Conservation (phyloP, 2,329 filamentous ascomycete species). For the Boeremia lycopersici region DNA sequence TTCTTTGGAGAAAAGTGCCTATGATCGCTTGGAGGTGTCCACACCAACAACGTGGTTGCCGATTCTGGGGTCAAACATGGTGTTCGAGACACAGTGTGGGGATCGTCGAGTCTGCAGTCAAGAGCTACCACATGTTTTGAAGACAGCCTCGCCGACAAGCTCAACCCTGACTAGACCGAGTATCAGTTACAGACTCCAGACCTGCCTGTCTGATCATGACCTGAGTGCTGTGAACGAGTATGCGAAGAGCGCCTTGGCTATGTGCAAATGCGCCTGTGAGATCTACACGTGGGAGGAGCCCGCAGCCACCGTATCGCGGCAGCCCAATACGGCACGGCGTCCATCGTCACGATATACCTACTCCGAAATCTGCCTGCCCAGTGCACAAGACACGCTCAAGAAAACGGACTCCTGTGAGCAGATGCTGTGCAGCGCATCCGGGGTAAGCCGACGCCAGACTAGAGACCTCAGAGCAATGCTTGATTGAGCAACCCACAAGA, state of each 20-base stretch:
- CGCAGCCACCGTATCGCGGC: background rate
- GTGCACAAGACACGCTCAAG: slow-evolving; percentile 11
- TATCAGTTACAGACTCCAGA: background rate
- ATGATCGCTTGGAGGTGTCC: background rate
- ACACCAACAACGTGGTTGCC: background rate
- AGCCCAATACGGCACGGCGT: background rate
- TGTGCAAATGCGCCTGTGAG: background rate
- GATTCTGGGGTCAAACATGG: background rate
- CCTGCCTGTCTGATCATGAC: background rate
- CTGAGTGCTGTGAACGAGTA: background rate
- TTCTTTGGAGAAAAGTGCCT: background rate
- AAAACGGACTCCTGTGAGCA: slow-evolving; percentile 3
- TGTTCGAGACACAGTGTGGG: slow-evolving; percentile 19
- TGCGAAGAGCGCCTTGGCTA: background rate
- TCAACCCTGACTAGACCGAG: background rate
- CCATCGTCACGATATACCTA: background rate
- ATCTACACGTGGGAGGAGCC: background rate
- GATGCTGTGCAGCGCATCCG: slow-evolving; percentile 13
- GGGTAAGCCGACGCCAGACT: slow-evolving; percentile 19
- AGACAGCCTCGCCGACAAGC: slow-evolving; percentile 1
- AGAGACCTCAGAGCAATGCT: slow-evolving; percentile 5
- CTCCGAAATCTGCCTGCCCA: slow-evolving; percentile 15
- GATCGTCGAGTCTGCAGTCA: slow-evolving; percentile 9
- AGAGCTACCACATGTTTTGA: background rate
- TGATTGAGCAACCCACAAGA: background rate